Evolutionary conservation across 768 basidiomycete genomes (phyloP), one percentile per base, ranked within the genome.

Genomic region (Heimioporus sp.): DNA sequence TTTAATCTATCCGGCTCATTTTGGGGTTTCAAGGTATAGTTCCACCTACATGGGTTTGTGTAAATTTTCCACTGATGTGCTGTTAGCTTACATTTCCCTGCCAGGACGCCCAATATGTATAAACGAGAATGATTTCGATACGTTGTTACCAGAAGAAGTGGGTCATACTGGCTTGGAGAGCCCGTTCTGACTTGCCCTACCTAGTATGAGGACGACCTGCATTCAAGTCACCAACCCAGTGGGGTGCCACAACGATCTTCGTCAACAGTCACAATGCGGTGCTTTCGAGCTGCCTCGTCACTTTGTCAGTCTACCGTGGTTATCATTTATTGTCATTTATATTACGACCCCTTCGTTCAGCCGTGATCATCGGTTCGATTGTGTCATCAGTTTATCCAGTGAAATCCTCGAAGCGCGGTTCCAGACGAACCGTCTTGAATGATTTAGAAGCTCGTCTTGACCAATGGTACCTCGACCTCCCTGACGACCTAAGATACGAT

Each of bases 311-410:
- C 16, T 50, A 30, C 53, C 21, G 13, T 32, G 32, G 12, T 53
- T 16, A 54, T 55, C 45, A 38, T 49, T 43, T 41, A 28, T 52
- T 16, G 55, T 55, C 45, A 37, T 49, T 43, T 41, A 28, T 20
- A 2, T 40, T 51, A 21, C 47, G 32, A 48, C 38, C 28, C 28
- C 13, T 35, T 40, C n/a, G n/a, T 52, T 44, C 57, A 92, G 89
- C 80, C 38, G 69, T 83, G 34, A 85, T 91, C 39, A 72, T 84
- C 52, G 87, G 86, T 5, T 74, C 78, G 24, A 82, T 91, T 49
- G 77, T 90, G 40, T 77, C 80, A 12, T 76, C 76, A 49, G 76
- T 90, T 20, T 91, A 92, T 69, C 85, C 88, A 2, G 82, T 91
- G 17, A 81, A 79, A 56, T 65, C 76, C 2, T 67, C 71, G 4